Base-by-base conservation (phyloP, 164 flowering plant species). In the Stephania japonica region DNA sequence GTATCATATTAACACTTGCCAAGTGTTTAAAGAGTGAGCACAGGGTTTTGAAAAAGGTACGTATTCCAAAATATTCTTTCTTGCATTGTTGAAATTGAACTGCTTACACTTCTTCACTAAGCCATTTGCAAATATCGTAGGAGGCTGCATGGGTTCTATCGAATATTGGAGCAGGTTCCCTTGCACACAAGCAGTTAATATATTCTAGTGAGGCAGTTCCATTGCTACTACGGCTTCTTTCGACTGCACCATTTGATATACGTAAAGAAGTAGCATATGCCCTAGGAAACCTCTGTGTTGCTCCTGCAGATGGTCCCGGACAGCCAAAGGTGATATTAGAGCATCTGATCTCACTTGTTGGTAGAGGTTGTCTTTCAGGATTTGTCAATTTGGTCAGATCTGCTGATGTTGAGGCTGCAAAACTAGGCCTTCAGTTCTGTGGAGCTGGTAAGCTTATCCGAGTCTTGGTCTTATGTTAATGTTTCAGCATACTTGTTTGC, bases 121-220 rank as follows among this genome's bases (percentile, higher is more conserved):
- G 42, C 12, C 56, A 50, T 75, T 70, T 69, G 32, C 25, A 25
- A 42, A 61, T 73, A 50, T 69, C 83, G 82, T 70, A 95, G 99
- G 99, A 95, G 85, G 90, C 97, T 72, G 87, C 99, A 68, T 95
- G 99, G 99, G 97, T 90, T 78, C 82, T 93, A 62, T 95, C 99
- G 56, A 95, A 95, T 75, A 85, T 95, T 69, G 97, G 97, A 53
- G 97, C 97, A 63, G 98, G 98, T 75, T 90, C 99, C 38, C 65
- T 87, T 75, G 93, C 87, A 74, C 97, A 88, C 77, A 95, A 95
- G 85, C 85, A 75, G 73, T 77, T 90, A 74, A 84, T 95, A 79
- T 84, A 76, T 83, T 81, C 82, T 14, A 90, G 92, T 68, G 91
- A 89, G 74, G 95, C 90, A 43, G 73, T 87, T 64, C 84, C 89